Percentiles rank a stretch among this genome's conserved stretches.
Conservation (phyloP, 73 alveolate genomes). For the Paramecium octaurelia region DNA sequence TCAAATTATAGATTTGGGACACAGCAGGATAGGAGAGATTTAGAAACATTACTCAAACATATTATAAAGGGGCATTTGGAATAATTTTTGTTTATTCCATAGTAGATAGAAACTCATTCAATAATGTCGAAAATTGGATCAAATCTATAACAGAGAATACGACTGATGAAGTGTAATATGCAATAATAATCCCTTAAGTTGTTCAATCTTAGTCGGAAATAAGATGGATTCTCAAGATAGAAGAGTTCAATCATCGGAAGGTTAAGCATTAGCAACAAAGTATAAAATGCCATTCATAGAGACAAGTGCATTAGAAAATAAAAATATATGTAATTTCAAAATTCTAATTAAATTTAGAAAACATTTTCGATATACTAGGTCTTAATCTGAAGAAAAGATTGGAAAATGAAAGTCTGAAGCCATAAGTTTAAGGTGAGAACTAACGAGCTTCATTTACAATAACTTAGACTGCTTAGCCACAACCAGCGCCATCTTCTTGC, state of each 20-base stretch:
- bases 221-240: slow-evolving; percentile 65
- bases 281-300: slow-evolving; percentile 61
- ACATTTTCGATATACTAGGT: slow-evolving; percentile 13
- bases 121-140: slow-evolving; percentile 59
- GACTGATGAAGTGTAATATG: slow-evolving; percentile 53
- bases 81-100: slow-evolving; percentile 77
- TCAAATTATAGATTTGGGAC: slow-evolving; percentile 71
- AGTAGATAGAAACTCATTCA: slow-evolving; percentile 72
- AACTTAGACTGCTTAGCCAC: not conserved
- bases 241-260: slow-evolving; percentile 51
- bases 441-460: not conserved
- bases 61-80: slow-evolving; percentile 83
- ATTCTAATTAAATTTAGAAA: not conserved
- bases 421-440: not conserved
- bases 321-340: not conserved
- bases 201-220: slow-evolving; percentile 68
- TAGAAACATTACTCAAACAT: slow-evolving; percentile 78
- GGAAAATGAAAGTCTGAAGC: not conserved
- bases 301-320: slow-evolving; percentile 59
- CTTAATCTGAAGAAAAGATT: not conserved
- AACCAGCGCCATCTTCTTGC: not conserved
- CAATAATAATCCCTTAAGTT: not conserved
- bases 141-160: slow-evolving; percentile 41
- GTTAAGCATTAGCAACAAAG: slow-evolving; percentile 57
- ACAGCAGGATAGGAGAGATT: slow-evolving; percentile 91